Evolutionary conservation across 805 yeast genomes (phyloP), one percentile per base, ranked within the genome.

Genomic region (Candida morakotiae): DNA sequence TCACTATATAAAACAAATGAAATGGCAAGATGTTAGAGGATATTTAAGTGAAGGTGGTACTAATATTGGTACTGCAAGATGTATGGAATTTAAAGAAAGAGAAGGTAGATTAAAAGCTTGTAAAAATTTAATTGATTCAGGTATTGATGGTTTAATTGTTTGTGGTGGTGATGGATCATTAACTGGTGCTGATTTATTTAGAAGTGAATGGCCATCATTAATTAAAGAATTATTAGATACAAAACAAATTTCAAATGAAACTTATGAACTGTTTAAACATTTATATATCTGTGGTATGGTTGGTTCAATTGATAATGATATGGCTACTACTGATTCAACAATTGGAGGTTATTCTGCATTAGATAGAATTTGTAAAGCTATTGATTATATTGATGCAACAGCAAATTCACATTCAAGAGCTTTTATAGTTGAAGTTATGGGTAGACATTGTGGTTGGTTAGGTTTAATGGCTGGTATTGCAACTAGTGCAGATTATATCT

Each of bases 151-250:
- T 1, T 71, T 93, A 42, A 81, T 93, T 44, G 97, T 93, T 11
- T 87, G 96, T 67, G 98, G 98, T 54, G 98, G 98, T 68, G 98
- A 93, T 62, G 98, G 98, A 35, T 89, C 98, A 1, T 72, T 93
- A 44, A 93, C 98, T 1, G 98, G 98, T 54, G 98, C 98, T 10
- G 98, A 93, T 60, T 65, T 84, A 47, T 88, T 93, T 72, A 79
- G 98, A 58, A 61, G 78, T 22, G 98, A 93, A 62, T 93, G 98
- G 98, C 96, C 97, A 2, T 73, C 83, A 6, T 73, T 93, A 47
- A 73, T 93, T 25, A 67, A 73, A 38, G 97, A 93, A 55, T 74
- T 93, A 40, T 72, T 72, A 18, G 57, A 62, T 2, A 73, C 64
- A 4, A 76, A 77, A 8, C 69, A 69, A 38, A 69, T 91, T 41